Evolutionary conservation across 129 eudicot genomes (phyloP).

Genomic region (Helianthus tuberosus): DNA sequence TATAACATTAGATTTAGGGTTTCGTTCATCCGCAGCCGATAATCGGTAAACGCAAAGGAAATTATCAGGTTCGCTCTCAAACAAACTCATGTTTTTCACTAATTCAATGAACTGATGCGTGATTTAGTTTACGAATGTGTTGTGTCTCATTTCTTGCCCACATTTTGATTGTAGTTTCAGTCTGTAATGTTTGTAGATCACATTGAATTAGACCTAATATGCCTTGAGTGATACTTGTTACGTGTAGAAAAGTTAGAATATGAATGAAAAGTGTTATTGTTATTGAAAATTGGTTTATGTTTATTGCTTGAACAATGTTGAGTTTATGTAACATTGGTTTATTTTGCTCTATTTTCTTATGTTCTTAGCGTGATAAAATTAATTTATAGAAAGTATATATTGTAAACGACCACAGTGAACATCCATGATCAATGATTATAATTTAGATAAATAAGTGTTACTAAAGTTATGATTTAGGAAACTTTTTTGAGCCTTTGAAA

Average conservation of each 20-base stretch:
- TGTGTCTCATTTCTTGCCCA: not conserved
- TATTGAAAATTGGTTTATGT: not conserved
- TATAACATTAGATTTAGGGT: conserved; percentile 4
- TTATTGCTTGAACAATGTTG: not conserved
- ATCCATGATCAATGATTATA: not conserved
- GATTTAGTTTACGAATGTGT: not conserved
- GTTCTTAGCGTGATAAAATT: not conserved
- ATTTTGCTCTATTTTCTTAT: not conserved
- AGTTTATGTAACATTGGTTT: not conserved
- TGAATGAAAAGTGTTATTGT: not conserved
- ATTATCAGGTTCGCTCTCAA: not conserved
- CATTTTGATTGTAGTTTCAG: not conserved
- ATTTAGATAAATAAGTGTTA: not conserved
- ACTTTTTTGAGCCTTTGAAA: not conserved
- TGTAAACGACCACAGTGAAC: not conserved
- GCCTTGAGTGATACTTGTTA: not conserved
- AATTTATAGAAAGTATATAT: not conserved
- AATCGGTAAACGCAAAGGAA: not conserved
- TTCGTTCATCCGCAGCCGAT: conserved; percentile 3
- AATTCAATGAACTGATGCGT: not conserved
- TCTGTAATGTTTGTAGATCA: not conserved
- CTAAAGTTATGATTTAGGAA: not conserved
- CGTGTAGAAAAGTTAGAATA: not conserved
- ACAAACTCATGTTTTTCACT: not conserved
- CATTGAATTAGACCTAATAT: not conserved